Evolutionary conservation across 1,284 basidiomycete species (phyloP).

Genomic region (Lentinula novae-zelandiae): DNA sequence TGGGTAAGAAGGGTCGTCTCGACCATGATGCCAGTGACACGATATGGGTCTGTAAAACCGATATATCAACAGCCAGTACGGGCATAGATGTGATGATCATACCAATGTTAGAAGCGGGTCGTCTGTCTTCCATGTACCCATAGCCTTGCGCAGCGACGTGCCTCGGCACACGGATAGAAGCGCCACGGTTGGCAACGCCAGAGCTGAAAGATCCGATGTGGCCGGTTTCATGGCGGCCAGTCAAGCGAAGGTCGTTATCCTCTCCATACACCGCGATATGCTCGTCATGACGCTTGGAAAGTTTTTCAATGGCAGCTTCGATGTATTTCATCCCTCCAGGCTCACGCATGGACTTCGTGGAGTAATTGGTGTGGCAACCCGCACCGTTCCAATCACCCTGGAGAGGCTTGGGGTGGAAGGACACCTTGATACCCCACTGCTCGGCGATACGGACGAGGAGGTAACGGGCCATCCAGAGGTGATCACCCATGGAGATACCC

Average conservation of each 20-base stretch:
- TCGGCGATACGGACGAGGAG: conserved; percentile 92
- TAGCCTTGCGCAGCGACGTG: conserved; percentile 91
- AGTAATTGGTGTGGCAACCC: conserved; percentile 95
- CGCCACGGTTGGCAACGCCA: conserved; percentile 97
- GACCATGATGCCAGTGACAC: conserved; percentile 86
- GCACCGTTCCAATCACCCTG: conserved; percentile 99
- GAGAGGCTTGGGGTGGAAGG: conserved; percentile 99
- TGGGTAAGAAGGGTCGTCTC: conserved; percentile 80
- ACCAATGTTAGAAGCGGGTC: conserved; percentile 98
- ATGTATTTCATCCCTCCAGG: conserved; percentile 93
- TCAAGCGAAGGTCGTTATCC: conserved; percentile 92
- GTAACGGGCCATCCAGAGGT: conserved; percentile 96
- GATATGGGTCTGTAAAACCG: conserved; percentile 70
- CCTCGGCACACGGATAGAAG: conserved; percentile 91
- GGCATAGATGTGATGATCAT: conserved; percentile 28
- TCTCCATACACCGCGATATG: conserved; percentile 98
- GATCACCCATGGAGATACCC: conserved; percentile 98
- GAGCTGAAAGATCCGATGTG: conserved; percentile 92
- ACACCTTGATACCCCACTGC: conserved; percentile 97
- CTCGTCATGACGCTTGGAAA: conserved; percentile 79
- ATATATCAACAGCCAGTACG: conserved; percentile 12
- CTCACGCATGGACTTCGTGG: conserved; percentile 89
- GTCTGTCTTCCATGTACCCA: conserved; percentile 96
- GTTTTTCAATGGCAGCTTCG: conserved; percentile 91
- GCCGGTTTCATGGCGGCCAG: conserved; percentile 95